Percentiles rank a stretch among this genome's conserved stretches.
These are phyloP conservation scores for Ichthyophthirius multifiliis DNA, from an alignment of 169 alveolate species.

Conservation along the genomic window DNA sequence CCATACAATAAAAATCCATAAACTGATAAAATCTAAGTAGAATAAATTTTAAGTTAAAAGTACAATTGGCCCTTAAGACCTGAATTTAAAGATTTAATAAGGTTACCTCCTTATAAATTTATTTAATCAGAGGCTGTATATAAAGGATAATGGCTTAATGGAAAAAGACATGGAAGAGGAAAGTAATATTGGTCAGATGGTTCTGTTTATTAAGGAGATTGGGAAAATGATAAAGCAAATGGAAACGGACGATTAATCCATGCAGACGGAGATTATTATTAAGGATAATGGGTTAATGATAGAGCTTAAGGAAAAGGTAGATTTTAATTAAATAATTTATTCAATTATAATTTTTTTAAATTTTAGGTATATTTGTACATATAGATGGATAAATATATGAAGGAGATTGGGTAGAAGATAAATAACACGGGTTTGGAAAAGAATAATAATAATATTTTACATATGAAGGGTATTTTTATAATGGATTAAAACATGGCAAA, in stretches of 20 bases:
- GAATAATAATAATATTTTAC: conserved; percentile 60
- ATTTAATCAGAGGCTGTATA: conserved; percentile 31
- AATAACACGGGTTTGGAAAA: conserved; percentile 55
- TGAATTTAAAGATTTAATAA: background rate
- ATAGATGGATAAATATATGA: conserved; percentile 46
- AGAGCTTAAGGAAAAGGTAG: conserved; percentile 20
- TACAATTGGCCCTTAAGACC: background rate
- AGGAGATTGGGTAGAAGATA: conserved; percentile 54
- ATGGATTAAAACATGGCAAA: conserved; percentile 61
- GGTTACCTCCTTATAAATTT: background rate
- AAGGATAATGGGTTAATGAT: conserved; percentile 16
- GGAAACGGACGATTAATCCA: conserved; percentile 45
- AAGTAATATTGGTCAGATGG: conserved; percentile 34
- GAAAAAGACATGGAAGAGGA: conserved; percentile 44
- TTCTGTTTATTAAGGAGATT: conserved; percentile 39
- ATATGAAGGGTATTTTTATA: conserved; percentile 57
- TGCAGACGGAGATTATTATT: conserved; percentile 30
- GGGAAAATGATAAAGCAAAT: conserved; percentile 40
- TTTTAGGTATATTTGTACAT: conserved; percentile 14
- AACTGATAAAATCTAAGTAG: background rate
- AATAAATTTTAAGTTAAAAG: background rate
- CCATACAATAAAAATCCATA: background rate
- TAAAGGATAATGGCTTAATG: conserved; percentile 54
- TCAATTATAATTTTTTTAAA: background rate
- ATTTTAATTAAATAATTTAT: background rate